Conservation (phyloP, 129 eudicot species). For the Flaveria linearis region DNA sequence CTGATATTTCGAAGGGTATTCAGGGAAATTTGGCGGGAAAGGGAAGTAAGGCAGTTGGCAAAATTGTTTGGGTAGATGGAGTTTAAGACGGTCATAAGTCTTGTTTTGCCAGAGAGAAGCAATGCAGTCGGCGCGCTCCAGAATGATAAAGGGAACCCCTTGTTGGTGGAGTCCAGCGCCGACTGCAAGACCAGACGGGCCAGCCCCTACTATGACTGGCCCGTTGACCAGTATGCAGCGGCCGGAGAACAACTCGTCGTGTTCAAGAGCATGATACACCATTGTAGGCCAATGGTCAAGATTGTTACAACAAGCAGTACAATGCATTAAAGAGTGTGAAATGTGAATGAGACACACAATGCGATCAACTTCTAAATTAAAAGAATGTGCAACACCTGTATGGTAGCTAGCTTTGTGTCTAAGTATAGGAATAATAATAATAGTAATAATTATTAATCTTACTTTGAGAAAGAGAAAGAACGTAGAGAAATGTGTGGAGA, state of each 20-base stretch:
- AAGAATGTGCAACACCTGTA: conserved; percentile 1
- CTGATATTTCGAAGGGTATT: conserved; percentile 80
- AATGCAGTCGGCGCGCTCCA: conserved; percentile 87
- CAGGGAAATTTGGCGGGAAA: conserved; percentile 68
- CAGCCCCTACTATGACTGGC: conserved; percentile 96
- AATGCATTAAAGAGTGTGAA: conserved; percentile 42
- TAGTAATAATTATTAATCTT: conserved; percentile 1
- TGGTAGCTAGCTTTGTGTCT: conserved; percentile 21
- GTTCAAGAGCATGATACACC: conserved; percentile 40
- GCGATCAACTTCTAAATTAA: no score
- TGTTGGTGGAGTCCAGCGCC: conserved; percentile 77
- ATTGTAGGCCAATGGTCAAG: conserved; percentile 36
- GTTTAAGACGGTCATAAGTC: conserved; percentile 87
- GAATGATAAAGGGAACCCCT: conserved; percentile 78
- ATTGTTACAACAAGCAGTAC: conserved; percentile 24
- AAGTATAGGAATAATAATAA: conserved; percentile 25
- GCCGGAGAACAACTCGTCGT: conserved; percentile 51
- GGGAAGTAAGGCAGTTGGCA: conserved; percentile 81
- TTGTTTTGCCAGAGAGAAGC: conserved; percentile 93
- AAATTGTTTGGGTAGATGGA: conserved; percentile 85
- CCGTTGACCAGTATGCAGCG: conserved; percentile 80
- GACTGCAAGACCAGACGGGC: conserved; percentile 93
- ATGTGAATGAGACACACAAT: conserved; percentile 25
- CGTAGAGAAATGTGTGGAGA: conserved; percentile 58
- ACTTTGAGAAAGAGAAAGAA: conserved; percentile 22